Evolutionary conservation across 257 asterid species (phyloP).

Genomic region (Lithospermum erythrorhizon): DNA sequence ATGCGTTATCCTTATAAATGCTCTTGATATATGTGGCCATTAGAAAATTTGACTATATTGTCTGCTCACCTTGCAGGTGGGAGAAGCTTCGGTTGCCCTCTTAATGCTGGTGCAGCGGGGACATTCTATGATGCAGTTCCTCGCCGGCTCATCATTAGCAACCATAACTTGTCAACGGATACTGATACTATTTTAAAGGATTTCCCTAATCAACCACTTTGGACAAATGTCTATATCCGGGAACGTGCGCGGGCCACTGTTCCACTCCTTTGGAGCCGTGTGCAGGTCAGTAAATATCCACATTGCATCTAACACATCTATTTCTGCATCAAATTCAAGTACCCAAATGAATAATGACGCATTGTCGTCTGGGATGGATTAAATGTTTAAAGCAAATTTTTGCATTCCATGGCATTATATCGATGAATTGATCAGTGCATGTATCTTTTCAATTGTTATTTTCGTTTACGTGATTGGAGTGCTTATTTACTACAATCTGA

Average conservation of each 20-base stretch:
- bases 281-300: conserved; percentile 40
- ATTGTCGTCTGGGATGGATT: background rate
- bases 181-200: conserved; percentile 73
- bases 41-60: background rate
- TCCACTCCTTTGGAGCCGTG: conserved; percentile 86
- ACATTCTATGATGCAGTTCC: conserved; percentile 86
- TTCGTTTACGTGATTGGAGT: too few relatives aligned
- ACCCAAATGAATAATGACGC: background rate
- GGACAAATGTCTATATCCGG: conserved; percentile 72
- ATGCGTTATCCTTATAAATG: background rate
- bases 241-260: conserved; percentile 63
- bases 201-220: conserved; percentile 82
- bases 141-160: conserved; percentile 64
- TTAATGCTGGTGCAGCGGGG: conserved; percentile 87
- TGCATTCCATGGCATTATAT: too few relatives aligned
- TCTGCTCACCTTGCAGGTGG: conserved; percentile 45
- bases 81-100: conserved; percentile 77
- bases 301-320: background rate
- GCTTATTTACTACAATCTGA: too few relatives aligned
- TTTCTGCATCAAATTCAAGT: background rate
- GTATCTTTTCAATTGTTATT: too few relatives aligned
- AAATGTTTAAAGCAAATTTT: background rate
- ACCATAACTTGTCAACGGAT: conserved; percentile 62
- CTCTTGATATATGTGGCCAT: background rate
- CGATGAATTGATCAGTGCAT: too few relatives aligned